Conservation (phyloP, 495 filamentous ascomycete species). For the Hypomontagnella submonticulosa region DNA sequence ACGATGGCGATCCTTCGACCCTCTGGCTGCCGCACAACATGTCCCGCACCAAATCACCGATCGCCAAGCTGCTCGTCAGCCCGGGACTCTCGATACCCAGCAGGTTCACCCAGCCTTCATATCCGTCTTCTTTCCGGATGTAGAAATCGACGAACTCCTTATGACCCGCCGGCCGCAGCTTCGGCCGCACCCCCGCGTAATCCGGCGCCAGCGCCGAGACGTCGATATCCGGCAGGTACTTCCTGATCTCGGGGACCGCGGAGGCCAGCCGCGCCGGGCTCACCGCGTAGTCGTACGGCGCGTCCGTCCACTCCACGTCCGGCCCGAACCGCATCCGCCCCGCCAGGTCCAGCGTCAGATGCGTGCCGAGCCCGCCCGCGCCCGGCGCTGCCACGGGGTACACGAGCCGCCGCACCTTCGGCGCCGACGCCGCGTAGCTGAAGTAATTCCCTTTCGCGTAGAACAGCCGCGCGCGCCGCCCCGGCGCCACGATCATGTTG, state of each 20-base stretch:
- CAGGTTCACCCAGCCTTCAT: slow-evolving; percentile 88
- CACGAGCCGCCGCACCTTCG: slow-evolving; percentile 77
- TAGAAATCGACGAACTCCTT: slow-evolving; percentile 85
- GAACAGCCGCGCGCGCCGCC: slow-evolving; percentile 68
- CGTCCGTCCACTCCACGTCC: slow-evolving; percentile 91
- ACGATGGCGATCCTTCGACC: slow-evolving; percentile 19
- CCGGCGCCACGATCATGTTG: slow-evolving; percentile 80
- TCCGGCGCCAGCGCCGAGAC: slow-evolving; percentile 75
- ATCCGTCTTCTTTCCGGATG: slow-evolving; percentile 83
- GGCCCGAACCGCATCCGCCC: slow-evolving; percentile 92
- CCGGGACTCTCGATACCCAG: slow-evolving; percentile 96
- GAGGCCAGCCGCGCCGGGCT: slow-evolving; percentile 67
- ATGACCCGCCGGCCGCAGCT: slow-evolving; percentile 71
- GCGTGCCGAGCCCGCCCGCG: slow-evolving; percentile 87
- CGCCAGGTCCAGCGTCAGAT: slow-evolving; percentile 89
- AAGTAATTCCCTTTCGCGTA: slow-evolving; percentile 98
- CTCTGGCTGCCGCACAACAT: slow-evolving; percentile 69
- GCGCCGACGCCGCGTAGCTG: slow-evolving; percentile 75
- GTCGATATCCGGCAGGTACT: slow-evolving; percentile 81
- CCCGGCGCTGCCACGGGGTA: slow-evolving; percentile 88
- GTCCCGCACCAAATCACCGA: slow-evolving; percentile 82
- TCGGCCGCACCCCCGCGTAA: slow-evolving; percentile 92
- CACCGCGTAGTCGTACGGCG: slow-evolving; percentile 52
- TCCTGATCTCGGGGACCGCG: slow-evolving; percentile 77
- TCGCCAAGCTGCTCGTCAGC: slow-evolving; percentile 88